Evolutionary conservation across 169 alveolate species (phyloP), one percentile per base, ranked within the genome.

Genomic region (Pseudocohnilembus persalinus): DNA sequence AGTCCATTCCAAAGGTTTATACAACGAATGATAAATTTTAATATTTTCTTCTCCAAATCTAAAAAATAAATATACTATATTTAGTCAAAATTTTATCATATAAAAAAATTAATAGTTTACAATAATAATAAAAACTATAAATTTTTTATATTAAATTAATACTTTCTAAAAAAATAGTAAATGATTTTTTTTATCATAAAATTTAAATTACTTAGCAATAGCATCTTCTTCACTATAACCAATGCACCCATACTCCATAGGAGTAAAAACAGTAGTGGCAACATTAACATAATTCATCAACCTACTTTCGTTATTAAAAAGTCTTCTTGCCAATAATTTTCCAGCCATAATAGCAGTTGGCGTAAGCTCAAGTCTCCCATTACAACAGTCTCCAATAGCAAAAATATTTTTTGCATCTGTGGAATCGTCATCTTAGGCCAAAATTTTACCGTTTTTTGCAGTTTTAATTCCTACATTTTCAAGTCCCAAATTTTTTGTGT

Each of bases 331-430:
- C 64, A 99, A 94, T n/a, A 96, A 87, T 81, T 95, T 98, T 20
- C 99, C 99, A 31, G 99, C 99, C 86, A 95, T 97, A 16, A 98
- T 96, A n/a, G 99, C 99, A 29, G 97, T 99, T 25, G 99, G 99
- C 0, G 99, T 99, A 63, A 99, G 88, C 87, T 98, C 99, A 29
- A 99, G 99, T 64, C 94, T 89, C 74, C 98, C 98, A 35, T 96
- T 96, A 29, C 96, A 95, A n/a, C 97, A 96, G 87, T 98, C 99
- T 15, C 99, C 99, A 35, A 98, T 98, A 25, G 99, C 99, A 89
- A 90, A 98, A 32, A 98, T 96, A 74, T 94, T 64, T 26, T 86
- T 94, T 34, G 97, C 92, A 74, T 94, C 90, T 0, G 99, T 97
- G 78, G 96, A 85, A 76, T 98, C 99, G 35, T 32, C 88, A 35